Conservation (phyloP, 225 moss, liverwort and hornwort species). For the Straminergon stramineum region DNA sequence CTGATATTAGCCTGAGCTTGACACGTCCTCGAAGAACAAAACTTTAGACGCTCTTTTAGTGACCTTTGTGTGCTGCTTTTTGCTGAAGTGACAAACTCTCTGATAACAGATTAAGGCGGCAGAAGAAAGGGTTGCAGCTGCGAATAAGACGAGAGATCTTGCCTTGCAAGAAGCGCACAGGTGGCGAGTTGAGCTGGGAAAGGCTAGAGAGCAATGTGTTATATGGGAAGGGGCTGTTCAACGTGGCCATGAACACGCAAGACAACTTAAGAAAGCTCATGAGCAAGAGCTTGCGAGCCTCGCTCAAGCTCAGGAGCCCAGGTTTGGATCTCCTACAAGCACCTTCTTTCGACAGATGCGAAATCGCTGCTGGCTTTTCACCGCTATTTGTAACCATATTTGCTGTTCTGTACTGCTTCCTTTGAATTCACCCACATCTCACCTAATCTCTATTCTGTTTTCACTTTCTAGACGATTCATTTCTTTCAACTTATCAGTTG, state of each 20-base stretch:
- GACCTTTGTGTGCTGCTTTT: neutral
- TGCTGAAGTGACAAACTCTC: constrained; percentile 1
- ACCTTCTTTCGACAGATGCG: neutral
- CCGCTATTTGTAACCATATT: neutral
- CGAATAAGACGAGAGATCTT: constrained; percentile 72
- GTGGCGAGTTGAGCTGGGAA: constrained; percentile 92
- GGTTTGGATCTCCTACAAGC: constrained; percentile 3
- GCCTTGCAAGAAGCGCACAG: constrained; percentile 92
- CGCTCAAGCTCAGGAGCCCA: constrained; percentile 17
- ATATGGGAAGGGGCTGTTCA: constrained; percentile 85
- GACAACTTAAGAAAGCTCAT: constrained; percentile 41
- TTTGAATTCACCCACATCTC: neutral
- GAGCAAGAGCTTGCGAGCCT: constrained; percentile 37
- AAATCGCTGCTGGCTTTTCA: neutral
- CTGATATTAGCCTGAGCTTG: neutral
- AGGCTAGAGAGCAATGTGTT: constrained; percentile 89
- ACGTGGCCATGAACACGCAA: constrained; percentile 77
- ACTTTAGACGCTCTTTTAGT: neutral
- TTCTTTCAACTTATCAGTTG: neutral
- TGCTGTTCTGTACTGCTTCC: neutral
- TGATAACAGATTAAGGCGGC: constrained; percentile 68
- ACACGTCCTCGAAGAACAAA: neutral
- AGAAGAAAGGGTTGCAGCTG: constrained; percentile 66
- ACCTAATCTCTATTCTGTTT: neutral
- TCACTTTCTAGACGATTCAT: neutral